Evolutionary conservation across 257 asterid genomes (phyloP).

Genomic region (Paraleonurus japonicus): DNA sequence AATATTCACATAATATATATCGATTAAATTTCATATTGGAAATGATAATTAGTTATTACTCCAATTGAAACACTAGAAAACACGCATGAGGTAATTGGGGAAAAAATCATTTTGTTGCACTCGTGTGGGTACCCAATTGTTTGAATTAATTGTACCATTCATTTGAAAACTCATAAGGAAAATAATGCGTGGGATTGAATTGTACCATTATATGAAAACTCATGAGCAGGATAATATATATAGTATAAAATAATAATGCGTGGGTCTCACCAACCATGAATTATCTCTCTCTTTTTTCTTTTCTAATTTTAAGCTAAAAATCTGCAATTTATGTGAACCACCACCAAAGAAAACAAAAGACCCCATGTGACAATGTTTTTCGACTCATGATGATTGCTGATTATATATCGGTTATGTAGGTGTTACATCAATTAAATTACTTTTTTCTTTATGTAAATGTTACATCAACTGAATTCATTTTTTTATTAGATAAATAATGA

Average conservation of each 20-base stretch:
- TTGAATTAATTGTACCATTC: not conserved
- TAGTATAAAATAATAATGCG: no score
- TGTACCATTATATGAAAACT: not conserved
- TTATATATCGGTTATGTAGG: not conserved
- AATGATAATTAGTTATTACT: no score
- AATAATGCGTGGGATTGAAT: conserved; percentile 10
- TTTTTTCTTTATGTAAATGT: no score
- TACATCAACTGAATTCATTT: no score
- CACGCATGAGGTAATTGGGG: not conserved
- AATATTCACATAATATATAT: no score
- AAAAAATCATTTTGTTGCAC: not conserved
- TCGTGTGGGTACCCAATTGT: not conserved
- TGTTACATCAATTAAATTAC: no score
- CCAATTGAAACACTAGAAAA: not conserved
- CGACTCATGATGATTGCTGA: not conserved
- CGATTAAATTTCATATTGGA: no score
- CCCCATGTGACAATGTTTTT: conserved; percentile 22
- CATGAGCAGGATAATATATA: no score
- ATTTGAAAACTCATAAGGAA: not conserved
- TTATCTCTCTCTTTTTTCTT: not conserved
- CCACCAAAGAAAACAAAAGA: conserved; percentile 2
- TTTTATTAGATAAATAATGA: no score
- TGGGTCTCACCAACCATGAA: conserved; percentile 29
- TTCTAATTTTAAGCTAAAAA: not conserved
- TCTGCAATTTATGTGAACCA: not conserved